Base-by-base conservation (phyloP, 371 early-diverging fungal species). In the Saksenaea oblongispora region DNA sequence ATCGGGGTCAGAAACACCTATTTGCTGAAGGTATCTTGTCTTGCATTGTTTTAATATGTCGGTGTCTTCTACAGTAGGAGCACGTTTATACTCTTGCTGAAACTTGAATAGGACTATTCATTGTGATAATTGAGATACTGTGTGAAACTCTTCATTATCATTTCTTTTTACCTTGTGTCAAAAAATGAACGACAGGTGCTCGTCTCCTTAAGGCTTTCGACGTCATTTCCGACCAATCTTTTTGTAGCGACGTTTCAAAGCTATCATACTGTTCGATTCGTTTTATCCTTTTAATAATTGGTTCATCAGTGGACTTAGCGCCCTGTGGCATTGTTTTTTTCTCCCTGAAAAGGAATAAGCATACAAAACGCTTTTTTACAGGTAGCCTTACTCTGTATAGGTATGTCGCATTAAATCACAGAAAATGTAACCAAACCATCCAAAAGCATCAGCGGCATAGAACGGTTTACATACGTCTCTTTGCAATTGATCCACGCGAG, bases 361-460 rank as follows among this genome's bases (percentile, higher is more conserved):
- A 39, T 53, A 24, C 2, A n/a, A 47, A 28, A 41, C 14, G 13
- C 15, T 13, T 61, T 13, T 36, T 27, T 34, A 13, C 27, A 0
- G 17, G 14, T 36, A 10, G 7, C 63, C 78, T 74, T 85, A 85
- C 88, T 85, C 85, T 14, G 88, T 70, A 76, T 85, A 95, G 10
- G 84, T 70, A 71, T 95, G 92, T 1, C 77, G 62, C 1, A 66
- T 72, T 58, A 95, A 69, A 76, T 97, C 96, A 58, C 86, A 85
- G 70, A 95, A 95, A 15, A 93, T 84, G 69, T 87, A 96, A 8
- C 95, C 95, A 61, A 84, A 85, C 67, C 88, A 78, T 14, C 97
- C 97, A 66, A 86, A 85, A 0, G 86, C 76, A 56, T 83, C 85
- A 15, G 91, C 88, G 4, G 83, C 79, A 74, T 90, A 91, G 61